These are phyloP conservation scores for Hymenotorrendiella dingleyae DNA, from an alignment of 2,329 filamentous ascomycete genomes.

Conservation along the genomic window DNA sequence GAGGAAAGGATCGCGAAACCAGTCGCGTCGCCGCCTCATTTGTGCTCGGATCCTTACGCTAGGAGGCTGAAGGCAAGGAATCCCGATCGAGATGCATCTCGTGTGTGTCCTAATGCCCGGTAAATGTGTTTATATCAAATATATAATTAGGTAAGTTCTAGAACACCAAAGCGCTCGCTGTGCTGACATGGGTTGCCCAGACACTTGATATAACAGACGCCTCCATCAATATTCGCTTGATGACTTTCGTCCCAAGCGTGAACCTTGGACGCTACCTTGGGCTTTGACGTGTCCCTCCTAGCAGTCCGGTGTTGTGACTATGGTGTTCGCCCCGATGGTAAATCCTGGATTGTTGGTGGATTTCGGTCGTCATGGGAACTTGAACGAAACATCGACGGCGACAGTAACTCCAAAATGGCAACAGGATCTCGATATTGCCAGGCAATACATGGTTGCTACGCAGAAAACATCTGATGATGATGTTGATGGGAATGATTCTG, in stretches of 20 bases:
- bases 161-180: no score
- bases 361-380: background rate
- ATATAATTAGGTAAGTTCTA: no score
- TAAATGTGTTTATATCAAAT: no score
- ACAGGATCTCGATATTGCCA: background rate
- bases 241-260: background rate
- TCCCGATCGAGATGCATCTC: background rate
- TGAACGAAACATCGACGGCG: background rate
- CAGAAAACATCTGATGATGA: background rate
- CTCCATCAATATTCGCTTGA: background rate
- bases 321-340: background rate
- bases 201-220: background rate
- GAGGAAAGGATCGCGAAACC: background rate
- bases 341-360: background rate
- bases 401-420: background rate
- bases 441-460: background rate
- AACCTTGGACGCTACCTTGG: no score
- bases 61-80: background rate
- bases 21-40: background rate
- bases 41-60: background rate
- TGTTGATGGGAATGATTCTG: background rate
- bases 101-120: no score
- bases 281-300: constrained; percentile 1
- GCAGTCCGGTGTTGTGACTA: background rate
- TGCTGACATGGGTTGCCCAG: constrained; percentile 1